phyloP scores from a whole-genome alignment of 73 alveolate genomes.

The Tetrahymena borealis region DNA sequence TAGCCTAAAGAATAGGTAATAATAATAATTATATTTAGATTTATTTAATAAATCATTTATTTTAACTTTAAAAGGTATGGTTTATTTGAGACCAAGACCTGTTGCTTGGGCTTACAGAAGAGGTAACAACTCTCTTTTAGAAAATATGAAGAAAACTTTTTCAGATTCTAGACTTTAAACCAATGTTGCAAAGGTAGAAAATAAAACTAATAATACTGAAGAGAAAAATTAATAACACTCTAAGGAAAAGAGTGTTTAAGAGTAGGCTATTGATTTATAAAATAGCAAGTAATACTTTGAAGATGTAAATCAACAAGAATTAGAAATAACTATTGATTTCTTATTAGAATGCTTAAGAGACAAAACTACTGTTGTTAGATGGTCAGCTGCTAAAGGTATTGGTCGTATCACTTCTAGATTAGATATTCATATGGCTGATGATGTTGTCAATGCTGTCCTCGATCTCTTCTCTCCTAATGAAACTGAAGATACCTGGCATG shows the following conservation, averaged over 20 bases:
- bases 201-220: slow-evolving; percentile 11
- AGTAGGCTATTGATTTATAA: slow-evolving; percentile 49
- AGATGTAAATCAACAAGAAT: slow-evolving; percentile 62
- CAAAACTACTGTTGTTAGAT: slow-evolving; percentile 84
- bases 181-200: slow-evolving; percentile 7
- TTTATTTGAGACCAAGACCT: slow-evolving; percentile 80
- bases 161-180: slow-evolving; percentile 4
- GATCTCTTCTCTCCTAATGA: slow-evolving; percentile 81
- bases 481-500: slow-evolving; percentile 89
- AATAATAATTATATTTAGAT: not conserved
- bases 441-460: slow-evolving; percentile 70
- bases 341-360: slow-evolving; percentile 77
- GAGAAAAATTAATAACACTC: slow-evolving; percentile 24
- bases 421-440: slow-evolving; percentile 83
- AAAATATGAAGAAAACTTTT: slow-evolving; percentile 13
- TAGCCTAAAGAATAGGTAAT: not conserved
- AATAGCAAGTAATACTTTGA: slow-evolving; percentile 52
- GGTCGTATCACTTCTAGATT: slow-evolving; percentile 89
- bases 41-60: too few species aligned
- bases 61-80: slow-evolving; percentile 52
- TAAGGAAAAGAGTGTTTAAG: slow-evolving; percentile 50
- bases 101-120: slow-evolving; percentile 85
- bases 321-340: slow-evolving; percentile 71
- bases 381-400: slow-evolving; percentile 97
- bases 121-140: slow-evolving; percentile 47